Evolutionary conservation across 257 asterid species (phyloP).

Genomic region (Knoxia roxburghii): DNA sequence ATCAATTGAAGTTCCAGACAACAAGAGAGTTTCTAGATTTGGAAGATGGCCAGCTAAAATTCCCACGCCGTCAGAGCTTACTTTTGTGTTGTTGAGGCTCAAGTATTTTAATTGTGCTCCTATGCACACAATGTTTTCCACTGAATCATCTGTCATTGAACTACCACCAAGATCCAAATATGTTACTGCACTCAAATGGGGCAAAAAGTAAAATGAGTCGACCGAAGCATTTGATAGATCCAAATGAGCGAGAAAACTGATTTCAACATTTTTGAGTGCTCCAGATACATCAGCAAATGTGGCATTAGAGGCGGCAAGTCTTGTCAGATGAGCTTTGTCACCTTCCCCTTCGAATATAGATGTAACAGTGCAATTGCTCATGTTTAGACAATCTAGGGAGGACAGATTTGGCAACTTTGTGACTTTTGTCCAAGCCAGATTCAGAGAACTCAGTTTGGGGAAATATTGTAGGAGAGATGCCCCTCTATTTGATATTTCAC

Average conservation of each 20-base stretch:
- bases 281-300: constrained; percentile 37
- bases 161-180: constrained; percentile 63
- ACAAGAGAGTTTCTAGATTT: constrained; percentile 58
- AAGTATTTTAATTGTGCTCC: constrained; percentile 56
- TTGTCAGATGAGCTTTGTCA: constrained; percentile 42
- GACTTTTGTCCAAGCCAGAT: constrained; percentile 80
- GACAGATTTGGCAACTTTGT: constrained; percentile 54
- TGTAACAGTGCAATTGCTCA: constrained; percentile 77
- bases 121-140: constrained; percentile 42
- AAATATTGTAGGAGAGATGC: constrained; percentile 48
- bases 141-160: constrained; percentile 43
- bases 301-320: constrained; percentile 63
- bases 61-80: constrained; percentile 64
- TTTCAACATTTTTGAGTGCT: constrained; percentile 44
- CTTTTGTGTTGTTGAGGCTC: constrained; percentile 63
- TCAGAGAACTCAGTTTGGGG: constrained; percentile 55
- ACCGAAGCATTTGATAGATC: constrained; percentile 60
- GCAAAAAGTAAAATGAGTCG: constrained; percentile 47
- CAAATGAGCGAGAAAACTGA: constrained; percentile 42
- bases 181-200: constrained; percentile 46
- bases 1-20: constrained; percentile 53
- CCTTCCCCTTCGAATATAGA: constrained; percentile 50
- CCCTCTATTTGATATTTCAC: constrained; percentile 58
- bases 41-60: constrained; percentile 69
- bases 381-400: constrained; percentile 61